Percentiles rank a stretch among this genome's conserved stretches.
phyloP scores from a whole-genome alignment of 768 basidiomycete genomes.

The Leccinum sublutescens region DNA sequence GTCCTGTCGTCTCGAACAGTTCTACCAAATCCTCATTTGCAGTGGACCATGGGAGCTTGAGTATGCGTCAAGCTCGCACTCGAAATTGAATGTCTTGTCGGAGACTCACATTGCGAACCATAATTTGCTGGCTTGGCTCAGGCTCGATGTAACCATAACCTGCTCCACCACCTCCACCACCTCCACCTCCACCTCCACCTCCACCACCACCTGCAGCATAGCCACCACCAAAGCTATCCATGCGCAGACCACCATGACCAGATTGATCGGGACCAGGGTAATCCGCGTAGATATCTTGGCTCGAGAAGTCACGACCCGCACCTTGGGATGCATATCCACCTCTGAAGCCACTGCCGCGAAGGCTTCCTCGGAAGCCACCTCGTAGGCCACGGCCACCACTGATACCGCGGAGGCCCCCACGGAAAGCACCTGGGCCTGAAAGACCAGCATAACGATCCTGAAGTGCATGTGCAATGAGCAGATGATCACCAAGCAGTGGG shows the following conservation, averaged over 20 bases:
- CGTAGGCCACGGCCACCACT: constrained; percentile 40
- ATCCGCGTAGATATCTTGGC: constrained; percentile 88
- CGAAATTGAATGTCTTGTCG: background rate
- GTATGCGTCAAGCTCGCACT: background rate
- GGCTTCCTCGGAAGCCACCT: constrained; percentile 35
- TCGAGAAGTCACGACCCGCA: constrained; percentile 72
- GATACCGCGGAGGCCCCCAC: constrained; percentile 49
- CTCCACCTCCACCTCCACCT: constrained; percentile 25
- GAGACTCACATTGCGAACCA: constrained; percentile 91
- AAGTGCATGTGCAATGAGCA: background rate
- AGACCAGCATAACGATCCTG: constrained; percentile 89
- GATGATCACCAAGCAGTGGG: background rate
- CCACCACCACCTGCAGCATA: constrained; percentile 37
- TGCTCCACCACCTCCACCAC: constrained; percentile 41
- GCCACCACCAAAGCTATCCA: constrained; percentile 39
- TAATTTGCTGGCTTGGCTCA: constrained; percentile 94
- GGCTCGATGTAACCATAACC: constrained; percentile 49
- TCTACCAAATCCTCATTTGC: constrained; percentile 98
- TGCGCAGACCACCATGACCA: constrained; percentile 34
- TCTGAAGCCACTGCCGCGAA: constrained; percentile 58
- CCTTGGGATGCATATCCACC: constrained; percentile 51
- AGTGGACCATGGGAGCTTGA: constrained; percentile 95
- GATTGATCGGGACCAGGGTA: constrained; percentile 86
- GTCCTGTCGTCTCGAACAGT: constrained; percentile 95
- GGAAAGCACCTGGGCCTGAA: constrained; percentile 58